Conservation (phyloP, 345 rosid species). For the Carallia brachiata region DNA sequence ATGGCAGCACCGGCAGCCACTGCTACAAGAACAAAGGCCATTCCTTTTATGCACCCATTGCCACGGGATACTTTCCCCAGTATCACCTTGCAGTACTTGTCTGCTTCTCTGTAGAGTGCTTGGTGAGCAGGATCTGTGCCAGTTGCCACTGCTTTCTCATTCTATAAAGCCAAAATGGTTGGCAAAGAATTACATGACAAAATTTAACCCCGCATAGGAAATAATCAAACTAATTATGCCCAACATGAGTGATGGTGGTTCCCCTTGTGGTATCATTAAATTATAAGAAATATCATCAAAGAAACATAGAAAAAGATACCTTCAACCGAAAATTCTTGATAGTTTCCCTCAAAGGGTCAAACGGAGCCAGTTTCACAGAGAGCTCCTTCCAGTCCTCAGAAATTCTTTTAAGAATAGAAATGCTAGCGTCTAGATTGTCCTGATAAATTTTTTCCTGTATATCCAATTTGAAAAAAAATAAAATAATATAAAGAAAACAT, state of each 20-base stretch:
- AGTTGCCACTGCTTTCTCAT: conserved; percentile 49
- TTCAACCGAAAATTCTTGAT: conserved; percentile 53
- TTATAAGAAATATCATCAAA: background rate
- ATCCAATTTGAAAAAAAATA: background rate
- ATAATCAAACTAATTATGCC: background rate
- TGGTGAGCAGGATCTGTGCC: conserved; percentile 31
- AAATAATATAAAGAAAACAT: background rate
- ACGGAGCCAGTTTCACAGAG: conserved; percentile 45
- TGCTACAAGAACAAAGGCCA: conserved; percentile 40
- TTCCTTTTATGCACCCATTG: conserved; percentile 43
- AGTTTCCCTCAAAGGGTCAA: conserved; percentile 43
- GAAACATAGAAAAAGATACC: conserved; percentile 35
- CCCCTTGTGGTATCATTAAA: no score
- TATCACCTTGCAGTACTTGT: conserved; percentile 57
- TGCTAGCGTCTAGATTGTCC: conserved; percentile 57
- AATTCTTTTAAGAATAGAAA: conserved; percentile 50
- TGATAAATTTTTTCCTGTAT: conserved; percentile 58
- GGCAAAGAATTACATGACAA: background rate
- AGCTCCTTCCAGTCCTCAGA: conserved; percentile 60
- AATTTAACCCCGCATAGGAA: conserved; percentile 1
- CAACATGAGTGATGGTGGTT: conserved; percentile 4
- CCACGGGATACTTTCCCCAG: conserved; percentile 48
- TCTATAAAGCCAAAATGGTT: conserved; percentile 33
- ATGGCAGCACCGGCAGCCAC: conserved; percentile 51
- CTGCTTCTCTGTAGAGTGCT: conserved; percentile 43